A percentile compares a stretch with the other conserved stretches of the same genome.
These are phyloP conservation scores for Starmerella sp. DNA, from an alignment of 805 yeast genomes.

Conservation along the genomic window DNA sequence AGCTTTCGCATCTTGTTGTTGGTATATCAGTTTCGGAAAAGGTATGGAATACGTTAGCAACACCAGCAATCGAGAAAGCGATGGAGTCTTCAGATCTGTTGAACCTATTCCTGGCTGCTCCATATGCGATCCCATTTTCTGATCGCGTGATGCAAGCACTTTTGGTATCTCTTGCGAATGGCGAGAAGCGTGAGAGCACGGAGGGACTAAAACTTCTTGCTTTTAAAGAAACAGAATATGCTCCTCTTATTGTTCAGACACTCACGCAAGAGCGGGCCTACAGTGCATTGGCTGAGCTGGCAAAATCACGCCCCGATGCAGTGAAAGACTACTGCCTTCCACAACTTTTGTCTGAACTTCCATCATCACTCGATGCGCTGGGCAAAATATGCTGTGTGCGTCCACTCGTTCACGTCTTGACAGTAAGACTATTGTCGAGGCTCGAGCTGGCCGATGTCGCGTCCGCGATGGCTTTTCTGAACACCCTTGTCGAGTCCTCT, in stretches of 20 bases:
- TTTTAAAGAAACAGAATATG: conserved; percentile 8
- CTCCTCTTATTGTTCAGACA: conserved; percentile 16
- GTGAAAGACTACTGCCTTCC: conserved; percentile 46
- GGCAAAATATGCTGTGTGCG: conserved; percentile 29
- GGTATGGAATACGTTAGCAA: conserved; percentile 29
- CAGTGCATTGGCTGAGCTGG: conserved; percentile 42
- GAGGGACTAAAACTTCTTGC: conserved; percentile 52
- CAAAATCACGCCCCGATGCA: conserved; percentile 31
- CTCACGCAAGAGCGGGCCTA: conserved; percentile 37
- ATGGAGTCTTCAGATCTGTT: conserved; percentile 1
- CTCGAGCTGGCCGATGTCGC: conserved; percentile 11
- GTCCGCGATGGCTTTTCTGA: conserved; percentile 16
- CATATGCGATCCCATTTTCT: conserved; percentile 37
- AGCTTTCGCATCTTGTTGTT: conserved; percentile 9
- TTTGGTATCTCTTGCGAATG: conserved; percentile 54
- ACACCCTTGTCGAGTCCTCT: conserved; percentile 25
- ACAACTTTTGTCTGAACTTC: conserved; percentile 40
- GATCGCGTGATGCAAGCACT: conserved; percentile 59
- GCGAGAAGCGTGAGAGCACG: conserved; percentile 55
- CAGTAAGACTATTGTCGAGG: conserved; percentile 32
- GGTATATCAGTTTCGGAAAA: conserved; percentile 7
- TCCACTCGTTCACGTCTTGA: conserved; percentile 31
- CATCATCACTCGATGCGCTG: conserved; percentile 34
- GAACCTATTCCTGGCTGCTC: conserved; percentile 3
- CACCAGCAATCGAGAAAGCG: conserved; percentile 34